Percentiles rank a stretch among this genome's conserved stretches.
Conservation (phyloP, 352 stramenopile species). For the Thalassiosira livingstoniorum region DNA sequence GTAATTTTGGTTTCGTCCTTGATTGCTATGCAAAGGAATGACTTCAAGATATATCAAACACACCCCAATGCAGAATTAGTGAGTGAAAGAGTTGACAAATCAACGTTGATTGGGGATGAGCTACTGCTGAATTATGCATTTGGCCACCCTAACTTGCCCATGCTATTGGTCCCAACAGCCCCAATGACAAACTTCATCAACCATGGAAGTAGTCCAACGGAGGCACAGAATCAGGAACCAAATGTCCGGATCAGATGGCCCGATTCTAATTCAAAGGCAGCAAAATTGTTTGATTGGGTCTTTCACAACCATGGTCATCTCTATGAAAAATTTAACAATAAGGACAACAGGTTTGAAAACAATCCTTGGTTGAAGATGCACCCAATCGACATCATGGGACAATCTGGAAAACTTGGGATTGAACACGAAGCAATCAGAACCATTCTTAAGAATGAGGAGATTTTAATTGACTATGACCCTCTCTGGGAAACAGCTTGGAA, state of each 20-base stretch:
- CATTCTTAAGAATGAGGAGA: conserved; percentile 71
- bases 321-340: conserved; percentile 41
- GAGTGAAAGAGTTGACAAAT: conserved; percentile 33
- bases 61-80: conserved; percentile 26
- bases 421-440: conserved; percentile 63
- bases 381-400: conserved; percentile 60
- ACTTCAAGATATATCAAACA: conserved; percentile 57
- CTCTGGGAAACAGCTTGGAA: conserved; percentile 65
- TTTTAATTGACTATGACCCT: conserved; percentile 73
- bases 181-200: conserved; percentile 64
- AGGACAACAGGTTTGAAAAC: conserved; percentile 5
- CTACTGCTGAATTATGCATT: conserved; percentile 65
- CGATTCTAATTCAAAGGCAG: conserved; percentile 34
- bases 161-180: conserved; percentile 47
- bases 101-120: conserved; percentile 44
- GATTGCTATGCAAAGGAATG: conserved; percentile 59
- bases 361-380: conserved; percentile 57
- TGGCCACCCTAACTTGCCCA: conserved; percentile 44
- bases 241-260: conserved; percentile 72
- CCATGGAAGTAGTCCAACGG: conserved; percentile 18
- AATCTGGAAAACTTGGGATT: conserved; percentile 52
- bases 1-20: conserved; percentile 70
- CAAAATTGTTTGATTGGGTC: conserved; percentile 53
- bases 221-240: conserved; percentile 43
- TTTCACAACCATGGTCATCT: conserved; percentile 30